Conservation (phyloP, 2,329 filamentous ascomycete species). For the Aureobasidium melanogenum region DNA sequence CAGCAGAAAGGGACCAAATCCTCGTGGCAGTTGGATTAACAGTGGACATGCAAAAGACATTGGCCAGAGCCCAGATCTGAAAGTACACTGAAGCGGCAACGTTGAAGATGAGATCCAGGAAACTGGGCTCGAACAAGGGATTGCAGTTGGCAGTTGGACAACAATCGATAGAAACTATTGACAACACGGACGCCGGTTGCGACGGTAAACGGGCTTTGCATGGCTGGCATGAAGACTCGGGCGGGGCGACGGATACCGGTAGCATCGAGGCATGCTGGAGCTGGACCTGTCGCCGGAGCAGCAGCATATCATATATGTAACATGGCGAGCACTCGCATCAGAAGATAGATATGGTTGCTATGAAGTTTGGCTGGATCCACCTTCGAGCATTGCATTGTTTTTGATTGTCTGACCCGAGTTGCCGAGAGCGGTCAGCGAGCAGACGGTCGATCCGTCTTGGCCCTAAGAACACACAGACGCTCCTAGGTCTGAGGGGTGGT, state of each 20-base stretch:
- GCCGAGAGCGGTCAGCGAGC: constrained; percentile 7
- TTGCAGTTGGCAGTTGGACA: neutral
- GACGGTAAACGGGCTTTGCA: constrained; percentile 3
- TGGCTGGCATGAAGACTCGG: neutral
- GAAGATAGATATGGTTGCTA: neutral
- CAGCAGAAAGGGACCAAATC: neutral
- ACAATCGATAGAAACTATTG: constrained; percentile 9
- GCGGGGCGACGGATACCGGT: neutral
- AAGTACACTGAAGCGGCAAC: neutral
- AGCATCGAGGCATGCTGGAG: neutral
- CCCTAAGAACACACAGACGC: neutral
- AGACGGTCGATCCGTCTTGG: neutral
- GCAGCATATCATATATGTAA: neutral
- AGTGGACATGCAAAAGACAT: neutral
- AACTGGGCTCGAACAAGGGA: neutral
- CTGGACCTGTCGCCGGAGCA: neutral
- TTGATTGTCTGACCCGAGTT: neutral
- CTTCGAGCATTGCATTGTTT: neutral
- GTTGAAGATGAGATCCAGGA: neutral
- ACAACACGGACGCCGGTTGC: constrained; percentile 1
- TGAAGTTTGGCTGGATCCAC: neutral
- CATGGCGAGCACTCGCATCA: neutral
- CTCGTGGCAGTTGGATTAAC: neutral
- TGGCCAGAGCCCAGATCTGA: neutral
- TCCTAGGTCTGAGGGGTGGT: neutral